Conservation (phyloP, 202 grass and related monocot species). For the Sporobolus alterniflorus region DNA sequence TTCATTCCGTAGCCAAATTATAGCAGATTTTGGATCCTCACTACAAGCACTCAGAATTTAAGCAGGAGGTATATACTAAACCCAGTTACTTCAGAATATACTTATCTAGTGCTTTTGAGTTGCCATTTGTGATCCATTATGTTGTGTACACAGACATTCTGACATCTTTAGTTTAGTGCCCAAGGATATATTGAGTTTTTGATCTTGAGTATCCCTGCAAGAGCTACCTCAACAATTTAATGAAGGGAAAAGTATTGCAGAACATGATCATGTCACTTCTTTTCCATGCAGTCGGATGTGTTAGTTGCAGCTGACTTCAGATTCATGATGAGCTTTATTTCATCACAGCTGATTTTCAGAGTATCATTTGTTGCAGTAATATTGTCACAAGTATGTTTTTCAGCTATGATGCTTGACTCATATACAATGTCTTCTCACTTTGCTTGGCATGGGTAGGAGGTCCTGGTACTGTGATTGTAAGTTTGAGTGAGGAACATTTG, state of each 20-base stretch:
- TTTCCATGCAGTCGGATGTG: neutral
- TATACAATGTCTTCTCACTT: conserved; percentile 93
- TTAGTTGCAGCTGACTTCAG: neutral
- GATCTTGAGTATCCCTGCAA: neutral
- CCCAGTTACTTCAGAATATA: no score
- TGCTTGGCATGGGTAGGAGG: conserved; percentile 96
- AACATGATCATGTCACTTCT: neutral
- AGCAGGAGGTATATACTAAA: no score
- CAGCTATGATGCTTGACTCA: conserved; percentile 92
- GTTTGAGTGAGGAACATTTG: conserved; percentile 62
- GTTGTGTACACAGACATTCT: neutral
- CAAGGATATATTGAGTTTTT: neutral
- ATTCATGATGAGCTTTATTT: neutral
- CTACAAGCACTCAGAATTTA: no score
- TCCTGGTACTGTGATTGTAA: conserved; percentile 77
- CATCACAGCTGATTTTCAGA: neutral
- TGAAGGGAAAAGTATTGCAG: neutral
- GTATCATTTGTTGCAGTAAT: neutral
- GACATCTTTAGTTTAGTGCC: neutral
- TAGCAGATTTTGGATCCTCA: no score
- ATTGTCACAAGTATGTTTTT: neutral
- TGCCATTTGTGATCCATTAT: neutral
- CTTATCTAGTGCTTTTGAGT: neutral
- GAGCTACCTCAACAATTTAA: conserved; percentile 1
- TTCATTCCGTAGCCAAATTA: no score